These are phyloP conservation scores for Cladosporium phlei DNA, from an alignment of 2,329 filamentous ascomycete species.

Conservation along the genomic window DNA sequence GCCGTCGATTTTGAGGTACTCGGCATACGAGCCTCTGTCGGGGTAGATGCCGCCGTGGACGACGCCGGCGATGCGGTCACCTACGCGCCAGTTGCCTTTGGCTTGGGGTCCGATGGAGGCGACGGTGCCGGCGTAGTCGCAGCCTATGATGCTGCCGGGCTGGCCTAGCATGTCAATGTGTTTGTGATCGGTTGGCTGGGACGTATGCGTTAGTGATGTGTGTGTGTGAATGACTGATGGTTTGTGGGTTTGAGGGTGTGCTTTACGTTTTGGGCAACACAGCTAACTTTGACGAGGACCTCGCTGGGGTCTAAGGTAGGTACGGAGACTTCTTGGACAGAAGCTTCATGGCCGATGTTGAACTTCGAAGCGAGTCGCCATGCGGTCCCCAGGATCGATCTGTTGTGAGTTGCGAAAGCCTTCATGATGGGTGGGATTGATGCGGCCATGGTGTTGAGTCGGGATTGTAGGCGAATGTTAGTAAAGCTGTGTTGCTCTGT, in stretches of 20 bases:
- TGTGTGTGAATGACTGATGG: no score
- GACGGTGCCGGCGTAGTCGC: constrained; percentile 51
- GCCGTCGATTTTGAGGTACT: constrained; percentile 48
- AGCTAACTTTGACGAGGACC: not conserved
- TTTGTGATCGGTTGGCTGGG: not conserved
- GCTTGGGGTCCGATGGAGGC: constrained; percentile 50
- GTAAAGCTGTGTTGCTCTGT: no score
- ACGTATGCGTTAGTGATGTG: not conserved
- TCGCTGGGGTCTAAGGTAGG: not conserved
- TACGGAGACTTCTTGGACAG: not conserved
- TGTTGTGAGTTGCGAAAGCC: not conserved
- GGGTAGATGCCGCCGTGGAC: constrained; percentile 45
- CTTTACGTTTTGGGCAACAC: not conserved
- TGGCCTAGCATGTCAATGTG: constrained; percentile 23
- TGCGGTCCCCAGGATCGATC: not conserved
- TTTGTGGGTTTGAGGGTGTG: no score
- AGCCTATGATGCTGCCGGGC: constrained; percentile 37
- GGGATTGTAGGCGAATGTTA: no score
- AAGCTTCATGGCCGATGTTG: not conserved
- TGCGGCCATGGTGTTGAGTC: no score
- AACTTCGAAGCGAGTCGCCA: not conserved
- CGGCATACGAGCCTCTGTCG: constrained; percentile 50
- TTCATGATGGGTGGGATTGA: not conserved
- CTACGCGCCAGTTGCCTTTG: constrained; percentile 40
- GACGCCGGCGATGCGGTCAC: constrained; percentile 51